phyloP scores from a whole-genome alignment of 2,329 filamentous ascomycete species.

The Penicillium sp. region DNA sequence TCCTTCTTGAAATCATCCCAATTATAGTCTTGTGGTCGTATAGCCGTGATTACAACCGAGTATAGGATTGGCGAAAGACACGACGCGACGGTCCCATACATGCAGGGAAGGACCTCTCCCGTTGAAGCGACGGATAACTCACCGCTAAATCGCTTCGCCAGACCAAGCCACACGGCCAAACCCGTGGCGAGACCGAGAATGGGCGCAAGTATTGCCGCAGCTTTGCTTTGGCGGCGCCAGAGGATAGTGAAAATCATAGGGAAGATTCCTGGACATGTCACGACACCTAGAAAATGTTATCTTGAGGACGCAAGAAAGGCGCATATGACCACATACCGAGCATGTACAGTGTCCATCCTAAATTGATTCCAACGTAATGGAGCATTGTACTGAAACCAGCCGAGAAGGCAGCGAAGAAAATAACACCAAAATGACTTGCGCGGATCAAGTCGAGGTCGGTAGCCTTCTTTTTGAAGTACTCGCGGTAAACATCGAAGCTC shows the following conservation, averaged over 20 bases:
- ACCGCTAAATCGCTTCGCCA: slow-evolving; percentile 50
- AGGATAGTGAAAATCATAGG: slow-evolving; percentile 56
- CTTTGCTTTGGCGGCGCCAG: slow-evolving; percentile 53
- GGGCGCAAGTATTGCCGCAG: slow-evolving; percentile 53
- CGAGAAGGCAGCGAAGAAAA: slow-evolving; percentile 55
- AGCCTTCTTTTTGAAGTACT: slow-evolving; percentile 51
- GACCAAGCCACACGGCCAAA: slow-evolving; percentile 55
- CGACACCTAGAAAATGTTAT: slow-evolving; percentile 38
- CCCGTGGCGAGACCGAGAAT: slow-evolving; percentile 54
- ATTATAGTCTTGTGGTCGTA: slow-evolving; percentile 47
- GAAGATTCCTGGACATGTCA: slow-evolving; percentile 57
- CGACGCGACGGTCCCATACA: slow-evolving; percentile 57
- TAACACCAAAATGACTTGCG: slow-evolving; percentile 55
- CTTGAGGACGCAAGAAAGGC: neutral
- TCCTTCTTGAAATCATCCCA: slow-evolving; percentile 42
- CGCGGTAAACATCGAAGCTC: slow-evolving; percentile 56
- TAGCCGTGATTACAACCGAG: slow-evolving; percentile 50
- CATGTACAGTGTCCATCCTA: slow-evolving; percentile 59
- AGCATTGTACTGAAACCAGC: slow-evolving; percentile 55
- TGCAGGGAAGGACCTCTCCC: slow-evolving; percentile 51
- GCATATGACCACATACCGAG: slow-evolving; percentile 35
- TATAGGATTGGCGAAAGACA: slow-evolving; percentile 55
- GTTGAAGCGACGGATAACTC: slow-evolving; percentile 52
- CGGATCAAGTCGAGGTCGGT: slow-evolving; percentile 53
- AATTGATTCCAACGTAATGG: slow-evolving; percentile 56